Evolutionary conservation across 805 yeast genomes (phyloP).

Genomic region (Myxozyma mucilagina): DNA sequence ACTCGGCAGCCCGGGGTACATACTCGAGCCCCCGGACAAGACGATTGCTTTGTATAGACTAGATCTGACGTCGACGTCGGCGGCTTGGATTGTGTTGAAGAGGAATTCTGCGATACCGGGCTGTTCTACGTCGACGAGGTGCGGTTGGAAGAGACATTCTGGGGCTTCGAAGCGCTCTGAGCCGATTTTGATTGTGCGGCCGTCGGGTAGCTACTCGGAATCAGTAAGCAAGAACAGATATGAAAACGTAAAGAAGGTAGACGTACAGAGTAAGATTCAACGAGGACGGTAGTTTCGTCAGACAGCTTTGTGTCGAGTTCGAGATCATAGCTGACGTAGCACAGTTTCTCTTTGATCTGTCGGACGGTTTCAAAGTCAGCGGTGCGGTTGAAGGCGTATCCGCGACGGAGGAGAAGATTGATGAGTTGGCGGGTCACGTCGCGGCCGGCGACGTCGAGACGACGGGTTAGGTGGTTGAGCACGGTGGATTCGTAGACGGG

Average conservation of each 20-base stretch:
- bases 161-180: slow-evolving; percentile 96
- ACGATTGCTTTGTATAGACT: slow-evolving; percentile 89
- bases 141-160: slow-evolving; percentile 95
- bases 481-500: slow-evolving; percentile 98
- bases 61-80: slow-evolving; percentile 90
- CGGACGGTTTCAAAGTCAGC: slow-evolving; percentile 97
- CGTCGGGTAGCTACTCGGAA: slow-evolving; percentile 97
- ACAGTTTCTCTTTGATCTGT: slow-evolving; percentile 94
- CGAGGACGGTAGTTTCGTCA: slow-evolving; percentile 92
- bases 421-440: slow-evolving; percentile 97
- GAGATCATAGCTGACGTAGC: slow-evolving; percentile 93
- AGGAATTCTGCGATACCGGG: slow-evolving; percentile 94
- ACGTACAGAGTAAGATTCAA: slow-evolving; percentile 59
- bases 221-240: too few species aligned
- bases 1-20: slow-evolving; percentile 98
- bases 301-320: slow-evolving; percentile 85
- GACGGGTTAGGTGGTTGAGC: slow-evolving; percentile 86
- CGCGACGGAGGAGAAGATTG: slow-evolving; percentile 86
- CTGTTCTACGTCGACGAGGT: slow-evolving; percentile 91
- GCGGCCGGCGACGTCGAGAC: slow-evolving; percentile 96
- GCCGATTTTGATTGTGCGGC: slow-evolving; percentile 89
- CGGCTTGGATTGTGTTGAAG: slow-evolving; percentile 89
- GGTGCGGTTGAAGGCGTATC: slow-evolving; percentile 96
- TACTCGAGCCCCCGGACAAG: slow-evolving; percentile 94
- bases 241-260: too few species aligned